Base-by-base conservation (phyloP, 306 rosid species). In the Adenanthera pavonina region DNA sequence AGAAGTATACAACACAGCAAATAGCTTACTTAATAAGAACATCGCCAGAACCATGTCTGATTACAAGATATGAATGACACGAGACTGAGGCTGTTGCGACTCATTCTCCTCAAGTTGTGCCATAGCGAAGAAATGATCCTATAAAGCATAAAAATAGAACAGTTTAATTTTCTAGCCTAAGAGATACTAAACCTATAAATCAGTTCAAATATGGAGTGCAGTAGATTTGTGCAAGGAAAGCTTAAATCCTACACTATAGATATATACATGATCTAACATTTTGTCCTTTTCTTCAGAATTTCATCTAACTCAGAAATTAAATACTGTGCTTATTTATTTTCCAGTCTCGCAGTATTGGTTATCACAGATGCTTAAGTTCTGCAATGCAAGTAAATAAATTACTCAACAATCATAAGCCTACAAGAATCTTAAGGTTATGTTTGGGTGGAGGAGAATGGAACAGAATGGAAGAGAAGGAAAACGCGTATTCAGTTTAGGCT, bases 11-110 rank as follows among this genome's bases (percentile, higher is more conserved):
- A 12, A 46, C 5, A 65, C 2, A 65, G 20, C 72, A 66, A 17
- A 8, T 9, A 40, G 0, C 30, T 12, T 40, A 60, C 17, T 36
- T 60, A 25, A 25, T 16, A 12, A 67, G 2, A 67, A 3, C 20
- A 14, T 65, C 36, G 7, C 69, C 20, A 8, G 11, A 64, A 16
- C 36, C 70, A 14, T 16, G 10, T 35, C 20, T 41, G 57, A 80
- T 75, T 64, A 90, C 17, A 66, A 75, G 61, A 88, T 81, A 53
- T 81, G 87, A 54, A 88, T 86, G 59, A 84, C 78, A 57, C 94
- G 92, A 47, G 88, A 76, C 47, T 76, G 88, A 80, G 86, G 79
- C 67, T 80, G 84, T 56, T 56, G 67, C 78, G 83, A 79, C 48
- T 86, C 82, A 52, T 60, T 87, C 69, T 87, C 92, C 48, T 80